These are phyloP conservation scores for Talaromyces sp. DNA, from an alignment of 2,329 filamentous ascomycete genomes.

Conservation along the genomic window DNA sequence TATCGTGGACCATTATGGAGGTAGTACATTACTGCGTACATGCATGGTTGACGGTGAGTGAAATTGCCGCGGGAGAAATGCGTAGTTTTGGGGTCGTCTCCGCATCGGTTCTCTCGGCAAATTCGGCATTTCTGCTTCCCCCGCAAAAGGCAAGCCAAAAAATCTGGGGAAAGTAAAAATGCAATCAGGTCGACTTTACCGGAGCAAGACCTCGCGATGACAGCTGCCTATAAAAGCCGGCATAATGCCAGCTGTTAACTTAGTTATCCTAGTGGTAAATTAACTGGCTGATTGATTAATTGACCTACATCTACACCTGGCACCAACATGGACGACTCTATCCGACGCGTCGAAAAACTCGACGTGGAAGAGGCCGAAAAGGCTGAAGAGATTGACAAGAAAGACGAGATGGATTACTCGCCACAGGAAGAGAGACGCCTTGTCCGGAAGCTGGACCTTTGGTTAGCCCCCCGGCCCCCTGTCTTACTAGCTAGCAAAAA, in stretches of 20 bases:
- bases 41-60: not conserved
- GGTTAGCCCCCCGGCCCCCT: not conserved
- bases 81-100: not conserved
- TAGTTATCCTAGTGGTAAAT: not conserved
- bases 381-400: not conserved
- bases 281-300: not conserved
- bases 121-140: not conserved
- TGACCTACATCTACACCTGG: not conserved
- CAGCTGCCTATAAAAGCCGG: not conserved
- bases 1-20: not conserved
- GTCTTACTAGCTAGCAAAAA: not conserved
- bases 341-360: not conserved
- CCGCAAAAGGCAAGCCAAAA: not conserved
- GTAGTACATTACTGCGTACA: not conserved
- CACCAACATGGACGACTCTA: not conserved
- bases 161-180: not conserved
- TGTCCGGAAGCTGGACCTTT: constrained; percentile 4
- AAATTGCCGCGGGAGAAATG: not conserved
- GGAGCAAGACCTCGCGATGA: not conserved
- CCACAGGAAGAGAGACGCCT: not conserved
- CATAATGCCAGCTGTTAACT: not conserved
- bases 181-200: not conserved
- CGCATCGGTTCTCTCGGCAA: not conserved
- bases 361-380: not conserved
- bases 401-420: not conserved